phyloP scores from a whole-genome alignment of 768 basidiomycete genomes.

The Termitomyces sp. region DNA sequence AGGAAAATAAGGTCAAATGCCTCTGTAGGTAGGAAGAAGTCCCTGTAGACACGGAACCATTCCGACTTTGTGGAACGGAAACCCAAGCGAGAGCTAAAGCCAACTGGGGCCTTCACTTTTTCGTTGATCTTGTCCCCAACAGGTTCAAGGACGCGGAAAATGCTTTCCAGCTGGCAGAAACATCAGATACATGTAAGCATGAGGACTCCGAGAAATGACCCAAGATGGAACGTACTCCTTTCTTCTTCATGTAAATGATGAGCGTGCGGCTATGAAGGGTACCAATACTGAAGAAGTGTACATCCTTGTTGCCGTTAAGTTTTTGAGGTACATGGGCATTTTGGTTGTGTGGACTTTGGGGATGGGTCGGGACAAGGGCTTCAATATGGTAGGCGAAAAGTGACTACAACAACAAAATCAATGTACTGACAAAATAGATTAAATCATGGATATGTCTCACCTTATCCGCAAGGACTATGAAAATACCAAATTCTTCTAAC shows the following conservation, averaged over 20 bases:
- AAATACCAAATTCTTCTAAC: conserved; percentile 93
- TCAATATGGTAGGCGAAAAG: conserved; percentile 95
- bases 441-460: conserved; percentile 34
- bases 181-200: neutral
- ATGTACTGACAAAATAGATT: neutral
- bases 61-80: conserved; percentile 80
- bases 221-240: conserved; percentile 44
- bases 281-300: conserved; percentile 95
- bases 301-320: conserved; percentile 84
- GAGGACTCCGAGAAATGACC: neutral
- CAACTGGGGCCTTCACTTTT: conserved; percentile 61
- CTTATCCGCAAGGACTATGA: conserved; percentile 93
- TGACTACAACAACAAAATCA: conserved; percentile 35
- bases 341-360: conserved; percentile 45
- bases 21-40: conserved; percentile 91
- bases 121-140: conserved; percentile 88
- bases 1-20: conserved; percentile 89
- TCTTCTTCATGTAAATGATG: conserved; percentile 94
- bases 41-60: conserved; percentile 93
- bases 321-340: conserved; percentile 82
- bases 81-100: conserved; percentile 67
- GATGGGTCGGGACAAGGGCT: conserved; percentile 86
- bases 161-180: conserved; percentile 60
- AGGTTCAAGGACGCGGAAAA: conserved; percentile 97
- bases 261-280: conserved; percentile 81